These are phyloP conservation scores for Jatropha curcas DNA, from an alignment of 345 rosid genomes.

Conservation along the genomic window DNA sequence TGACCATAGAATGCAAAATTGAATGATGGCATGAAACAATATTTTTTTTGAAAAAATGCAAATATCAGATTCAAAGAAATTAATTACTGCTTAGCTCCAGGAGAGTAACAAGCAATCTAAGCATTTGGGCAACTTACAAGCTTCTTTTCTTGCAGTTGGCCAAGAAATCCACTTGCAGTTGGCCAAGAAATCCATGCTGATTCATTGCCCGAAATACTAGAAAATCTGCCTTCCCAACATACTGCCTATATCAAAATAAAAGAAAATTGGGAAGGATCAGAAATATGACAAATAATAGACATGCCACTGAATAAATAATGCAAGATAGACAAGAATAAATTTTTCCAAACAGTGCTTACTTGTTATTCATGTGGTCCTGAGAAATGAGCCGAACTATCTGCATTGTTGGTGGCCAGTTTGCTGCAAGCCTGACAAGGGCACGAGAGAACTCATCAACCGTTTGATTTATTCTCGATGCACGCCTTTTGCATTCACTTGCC, in stretches of 20 bases:
- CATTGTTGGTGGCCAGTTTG: slow-evolving; percentile 92
- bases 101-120: background rate
- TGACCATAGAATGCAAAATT: background rate
- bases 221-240: slow-evolving; percentile 95
- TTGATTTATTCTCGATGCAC: background rate
- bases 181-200: slow-evolving; percentile 95
- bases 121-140: slow-evolving; percentile 64
- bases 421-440: slow-evolving; percentile 76
- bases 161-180: slow-evolving; percentile 92
- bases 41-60: background rate
- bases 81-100: background rate
- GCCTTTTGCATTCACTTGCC: background rate
- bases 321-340: slow-evolving; percentile 15
- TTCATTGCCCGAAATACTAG: slow-evolving; percentile 94
- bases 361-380: slow-evolving; percentile 98
- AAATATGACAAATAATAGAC: slow-evolving; percentile 18
- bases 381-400: slow-evolving; percentile 96
- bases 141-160: slow-evolving; percentile 94
- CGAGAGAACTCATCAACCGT: slow-evolving; percentile 11
- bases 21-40: background rate
- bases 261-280: slow-evolving; percentile 17
- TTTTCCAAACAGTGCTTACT: slow-evolving; percentile 46
- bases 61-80: background rate
- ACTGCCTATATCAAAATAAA: slow-evolving; percentile 58
- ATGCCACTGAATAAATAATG: slow-evolving; percentile 8